phyloP scores from a whole-genome alignment of 2,329 filamentous ascomycete species.

The Bipolaris zeicola region DNA sequence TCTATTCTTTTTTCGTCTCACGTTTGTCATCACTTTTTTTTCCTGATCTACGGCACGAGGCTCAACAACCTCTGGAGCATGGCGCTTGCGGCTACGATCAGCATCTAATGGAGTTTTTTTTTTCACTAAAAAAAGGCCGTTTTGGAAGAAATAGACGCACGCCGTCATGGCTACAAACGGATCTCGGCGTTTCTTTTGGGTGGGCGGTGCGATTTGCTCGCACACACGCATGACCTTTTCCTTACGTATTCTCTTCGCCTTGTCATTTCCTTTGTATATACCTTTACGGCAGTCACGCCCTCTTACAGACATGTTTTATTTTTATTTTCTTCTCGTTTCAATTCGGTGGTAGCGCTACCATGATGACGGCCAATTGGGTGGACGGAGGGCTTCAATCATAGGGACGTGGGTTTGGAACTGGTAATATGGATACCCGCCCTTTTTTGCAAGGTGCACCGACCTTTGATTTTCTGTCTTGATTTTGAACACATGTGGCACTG shows the following conservation, averaged over 20 bases:
- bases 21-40: neutral
- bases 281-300: conserved; percentile 11
- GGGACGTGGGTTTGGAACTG: conserved; percentile 21
- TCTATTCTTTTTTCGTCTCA: no score
- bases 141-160: conserved; percentile 45
- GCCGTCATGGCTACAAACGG: conserved; percentile 49
- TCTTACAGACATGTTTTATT: neutral
- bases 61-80: conserved; percentile 3
- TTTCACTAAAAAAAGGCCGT: conserved; percentile 24
- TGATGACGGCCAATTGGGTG: conserved; percentile 5
- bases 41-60: conserved; percentile 2
- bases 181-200: conserved; percentile 22
- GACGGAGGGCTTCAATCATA: conserved; percentile 17
- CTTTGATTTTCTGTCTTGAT: conserved; percentile 17
- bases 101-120: conserved; percentile 17
- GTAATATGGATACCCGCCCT: conserved; percentile 45
- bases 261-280: conserved; percentile 20
- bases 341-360: conserved; percentile 3
- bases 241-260: neutral
- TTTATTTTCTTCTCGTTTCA: neutral
- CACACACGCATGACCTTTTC: conserved; percentile 11
- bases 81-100: conserved; percentile 21
- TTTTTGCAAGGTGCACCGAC: conserved; percentile 34
- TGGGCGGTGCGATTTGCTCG: conserved; percentile 10
- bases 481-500: conserved; percentile 4